These are phyloP conservation scores for Irpex lacteus DNA, from an alignment of 1,284 basidiomycete genomes.

Conservation along the genomic window DNA sequence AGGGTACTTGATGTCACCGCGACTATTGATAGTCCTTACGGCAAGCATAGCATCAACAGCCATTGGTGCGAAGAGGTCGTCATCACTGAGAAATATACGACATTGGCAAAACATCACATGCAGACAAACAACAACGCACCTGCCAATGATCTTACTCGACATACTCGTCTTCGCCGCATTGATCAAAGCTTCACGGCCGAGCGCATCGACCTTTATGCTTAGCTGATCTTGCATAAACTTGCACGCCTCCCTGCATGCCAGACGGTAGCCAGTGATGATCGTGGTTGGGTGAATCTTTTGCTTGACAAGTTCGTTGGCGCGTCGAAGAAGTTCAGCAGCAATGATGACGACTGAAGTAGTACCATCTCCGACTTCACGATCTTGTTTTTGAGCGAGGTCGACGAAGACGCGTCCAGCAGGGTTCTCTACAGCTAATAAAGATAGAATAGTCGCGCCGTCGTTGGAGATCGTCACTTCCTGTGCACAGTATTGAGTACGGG, in stretches of 20 bases:
- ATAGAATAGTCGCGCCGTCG: constrained; percentile 97
- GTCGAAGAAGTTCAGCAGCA: constrained; percentile 82
- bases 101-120: constrained; percentile 4
- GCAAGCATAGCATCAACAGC: constrained; percentile 99
- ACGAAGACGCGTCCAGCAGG: constrained; percentile 96
- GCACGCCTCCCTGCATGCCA: constrained; percentile 97
- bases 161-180: constrained; percentile 99
- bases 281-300: constrained; percentile 99
- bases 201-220: constrained; percentile 89
- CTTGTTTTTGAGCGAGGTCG: constrained; percentile 98
- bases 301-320: constrained; percentile 98
- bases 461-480: constrained; percentile 99
- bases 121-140: constrained; percentile 50
- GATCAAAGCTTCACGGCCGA: constrained; percentile 90
- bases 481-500: not conserved
- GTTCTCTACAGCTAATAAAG: constrained; percentile 89
- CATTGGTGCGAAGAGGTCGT: constrained; percentile 97
- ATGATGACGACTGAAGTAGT: constrained; percentile 99
- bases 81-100: constrained; percentile 64
- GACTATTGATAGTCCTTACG: constrained; percentile 91
- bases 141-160: constrained; percentile 98
- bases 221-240: constrained; percentile 99
- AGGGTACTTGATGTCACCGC: constrained; percentile 98
- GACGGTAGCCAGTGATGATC: constrained; percentile 97
- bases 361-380: constrained; percentile 99